Base-by-base conservation (phyloP, 225 moss, liverwort and hornwort species). In the Climacium dendroides region DNA sequence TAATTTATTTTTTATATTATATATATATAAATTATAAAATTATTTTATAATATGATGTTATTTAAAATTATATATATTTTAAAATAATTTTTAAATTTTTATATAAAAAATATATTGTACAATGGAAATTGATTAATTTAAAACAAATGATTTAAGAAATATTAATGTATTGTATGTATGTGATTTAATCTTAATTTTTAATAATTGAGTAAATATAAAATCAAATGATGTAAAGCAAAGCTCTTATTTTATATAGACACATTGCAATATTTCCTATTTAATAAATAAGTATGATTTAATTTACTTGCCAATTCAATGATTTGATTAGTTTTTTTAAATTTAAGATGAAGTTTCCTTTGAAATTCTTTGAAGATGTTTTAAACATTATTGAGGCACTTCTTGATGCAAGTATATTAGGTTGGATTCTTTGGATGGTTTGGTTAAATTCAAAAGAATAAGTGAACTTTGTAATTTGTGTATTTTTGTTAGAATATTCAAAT, bases 181-280 rank as follows among this genome's bases (percentile, higher is more conserved):
- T 28, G 6, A 23, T 84, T 62, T 7, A 6, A 26, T 52, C 1
- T 8, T 53, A 5, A 22, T 8, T 35, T 19, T 47, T 18, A 19
- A 3, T 11, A 50, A 7, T 61, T 52, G 4, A 50, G 0, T 9
- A 50, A 60, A 16, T 30, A 54, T 54, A 20, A 54, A 74, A 52
- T 11, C 29, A 26, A 50, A 2, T 41, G 4, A 29, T 54, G 1
- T 24, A 26, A 9, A 57, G 0, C n/a, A 28, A 6, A 67, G 4
- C 5, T n/a, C 22, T n/a, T 43, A 3, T 66, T 48, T 16, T 63
- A 4, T 13, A 41, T 9, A 9, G 5, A 43, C 12, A 9, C 69
- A 9, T 25, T 14, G 8, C 3, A 50, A 63, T 10, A 57, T 4
- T 19, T 28, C 2, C 0, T 3, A 30, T 25, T 0, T 6, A 1